Evolutionary conservation across 352 stramenopile species (phyloP), one percentile per base, ranked within the genome.

Genomic region (Globisporangium recalcitrans): DNA sequence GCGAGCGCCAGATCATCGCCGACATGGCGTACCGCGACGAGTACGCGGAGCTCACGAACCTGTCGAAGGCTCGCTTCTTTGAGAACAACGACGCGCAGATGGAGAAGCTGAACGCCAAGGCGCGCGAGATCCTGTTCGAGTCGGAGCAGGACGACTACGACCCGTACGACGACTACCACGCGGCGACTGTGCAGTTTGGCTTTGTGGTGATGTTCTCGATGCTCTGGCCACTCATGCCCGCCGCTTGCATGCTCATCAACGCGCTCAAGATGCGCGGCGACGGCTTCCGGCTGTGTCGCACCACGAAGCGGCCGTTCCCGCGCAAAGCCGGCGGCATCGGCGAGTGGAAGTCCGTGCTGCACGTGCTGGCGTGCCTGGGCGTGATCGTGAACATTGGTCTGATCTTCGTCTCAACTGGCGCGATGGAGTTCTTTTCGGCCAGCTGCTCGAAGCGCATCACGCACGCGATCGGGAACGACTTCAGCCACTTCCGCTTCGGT

Each of bases 161-260:
- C 40, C 81, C 84, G 56, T 91, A 91, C 63, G 74, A 85, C 55
- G 84, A 93, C 56, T 93, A 91, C 52, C 84, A 93, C 54, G 74
- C 88, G 42, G 77, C 84, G 59, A 93, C 71, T 2, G 84, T 93
- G 13, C 84, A 93, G 65, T 93, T 89, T 63, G 84, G 84, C 46
- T 93, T 93, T 55, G 82, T 91, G 16, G 82, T 91, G 62, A 93
- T 93, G 84, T 93, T 93, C 58, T 91, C 82, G 27, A 93, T 87
- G 73, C 68, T 93, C 27, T 93, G 84, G 84, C 84, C 84, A 29
- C 73, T 81, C 16, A 93, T 93, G 84, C 84, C 84, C 29, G 71
- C 79, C 27, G 80, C 71, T 14, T 93, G 84, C 36, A 86, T 93
- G 67, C 48, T 88, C 34, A 74, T 93, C 24, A 93, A 93, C 49